These are phyloP conservation scores for Hymenoscyphus repandus DNA, from an alignment of 2,329 filamentous ascomycete species.

Conservation along the genomic window DNA sequence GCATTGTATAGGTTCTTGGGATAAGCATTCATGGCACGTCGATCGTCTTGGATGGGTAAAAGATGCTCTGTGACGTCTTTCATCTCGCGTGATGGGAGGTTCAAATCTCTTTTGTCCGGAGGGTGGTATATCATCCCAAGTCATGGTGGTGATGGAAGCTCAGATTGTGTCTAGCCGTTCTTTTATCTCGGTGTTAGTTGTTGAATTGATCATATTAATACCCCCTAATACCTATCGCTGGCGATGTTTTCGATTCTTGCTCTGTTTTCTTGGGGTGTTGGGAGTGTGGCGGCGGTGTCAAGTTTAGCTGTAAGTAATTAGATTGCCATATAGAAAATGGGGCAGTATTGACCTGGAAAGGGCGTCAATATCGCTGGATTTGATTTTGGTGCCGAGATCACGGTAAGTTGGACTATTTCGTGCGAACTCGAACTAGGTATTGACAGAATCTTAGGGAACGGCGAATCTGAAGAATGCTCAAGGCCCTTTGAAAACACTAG, in stretches of 20 bases:
- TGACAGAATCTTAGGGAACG: constrained; percentile 8
- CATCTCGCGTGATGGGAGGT: background rate
- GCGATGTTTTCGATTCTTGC: constrained; percentile 11
- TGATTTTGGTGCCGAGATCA: constrained; percentile 23
- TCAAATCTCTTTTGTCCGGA: background rate
- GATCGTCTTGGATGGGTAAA: constrained; percentile 1
- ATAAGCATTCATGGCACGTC: background rate
- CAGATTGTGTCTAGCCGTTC: background rate
- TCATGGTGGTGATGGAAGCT: background rate
- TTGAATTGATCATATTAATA: background rate
- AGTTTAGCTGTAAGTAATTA: constrained; percentile 12
- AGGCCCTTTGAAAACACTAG: constrained; percentile 14
- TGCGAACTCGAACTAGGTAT: background rate
- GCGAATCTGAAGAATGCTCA: constrained; percentile 25
- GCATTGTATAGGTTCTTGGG: background rate
- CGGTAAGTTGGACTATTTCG: constrained; percentile 7
- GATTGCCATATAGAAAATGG: background rate
- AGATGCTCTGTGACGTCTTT: background rate
- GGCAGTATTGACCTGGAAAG: constrained; percentile 1
- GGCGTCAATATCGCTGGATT: constrained; percentile 25
- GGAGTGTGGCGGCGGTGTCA: constrained; percentile 11
- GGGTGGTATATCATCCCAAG: background rate
- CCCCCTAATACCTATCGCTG: constrained; percentile 6
- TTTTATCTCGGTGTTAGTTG: background rate
- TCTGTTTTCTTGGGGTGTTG: constrained; percentile 3